Base-by-base conservation (phyloP, 2,329 filamentous ascomycete species). In the Acrocalymma vagum region DNA sequence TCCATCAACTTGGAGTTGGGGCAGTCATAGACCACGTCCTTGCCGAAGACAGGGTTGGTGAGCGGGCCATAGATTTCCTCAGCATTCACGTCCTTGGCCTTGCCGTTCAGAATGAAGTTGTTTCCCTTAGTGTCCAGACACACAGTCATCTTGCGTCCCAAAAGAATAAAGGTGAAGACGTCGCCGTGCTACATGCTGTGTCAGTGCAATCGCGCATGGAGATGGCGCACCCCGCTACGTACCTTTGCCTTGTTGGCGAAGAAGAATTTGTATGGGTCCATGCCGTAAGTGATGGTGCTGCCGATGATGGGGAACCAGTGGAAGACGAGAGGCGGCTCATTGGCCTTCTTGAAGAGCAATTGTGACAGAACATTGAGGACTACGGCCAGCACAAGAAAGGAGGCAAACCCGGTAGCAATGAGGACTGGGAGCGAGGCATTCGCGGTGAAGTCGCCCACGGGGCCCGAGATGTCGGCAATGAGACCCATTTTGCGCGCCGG, bases 1-100 rank as follows among this genome's bases (percentile, higher is more conserved):
- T 95, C 90, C 90, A 95, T 95, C 64, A 95, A 81, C 74, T 95
- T 95, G 43, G 89, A 79, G 68, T 95, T 95, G 27, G 90, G 89
- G 73, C 90, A 94, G 69, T 95, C 90, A 67, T 95, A 95, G 38
- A 95, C 88, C 17, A 95, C 90, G 73, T 92, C 86, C 59, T 83
- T 85, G 55, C 90, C 90, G 65, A 95, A 95, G 3, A 85, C 82
- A 29, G 82, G 82, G 5, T 81, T 84, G 16, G 79, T 83, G 42
- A 96, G 78, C 40, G 88, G 86, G 39, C 83, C 86, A 73, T 95
- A 95, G 51, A 95, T 88, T 62, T 96, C 90, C 72, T 95, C 91
- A 23, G 91, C 91, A 66, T 87, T 91, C 60, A 95, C 86, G 63
- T 95, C 90, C 74, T 88, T 90, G 61, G 90, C 79, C 76, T 94